A percentile compares a stretch with the other conserved stretches of the same genome.
phyloP scores from a whole-genome alignment of 257 asterid species.

The Lithospermum erythrorhizon region DNA sequence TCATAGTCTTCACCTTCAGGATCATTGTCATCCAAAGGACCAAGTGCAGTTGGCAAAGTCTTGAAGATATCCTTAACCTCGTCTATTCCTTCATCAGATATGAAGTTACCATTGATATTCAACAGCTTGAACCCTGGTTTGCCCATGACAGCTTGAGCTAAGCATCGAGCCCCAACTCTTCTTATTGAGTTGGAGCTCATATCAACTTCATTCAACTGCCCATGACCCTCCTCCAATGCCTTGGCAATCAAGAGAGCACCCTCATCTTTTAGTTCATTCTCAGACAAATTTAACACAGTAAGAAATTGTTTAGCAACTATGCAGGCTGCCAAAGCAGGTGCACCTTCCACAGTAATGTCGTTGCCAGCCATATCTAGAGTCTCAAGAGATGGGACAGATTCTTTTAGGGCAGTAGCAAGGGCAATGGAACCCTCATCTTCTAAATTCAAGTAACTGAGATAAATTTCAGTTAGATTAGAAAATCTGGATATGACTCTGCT shows the following conservation, averaged over 20 bases:
- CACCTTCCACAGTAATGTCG: constrained; percentile 72
- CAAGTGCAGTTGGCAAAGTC: constrained; percentile 44
- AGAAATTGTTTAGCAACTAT: constrained; percentile 64
- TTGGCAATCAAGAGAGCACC: constrained; percentile 82
- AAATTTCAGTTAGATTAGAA: constrained; percentile 50
- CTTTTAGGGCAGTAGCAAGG: constrained; percentile 55
- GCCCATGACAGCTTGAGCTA: constrained; percentile 63
- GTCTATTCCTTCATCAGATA: constrained; percentile 90
- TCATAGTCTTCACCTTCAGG: constrained; percentile 89
- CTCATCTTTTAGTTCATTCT: constrained; percentile 85
- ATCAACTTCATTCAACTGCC: constrained; percentile 63
- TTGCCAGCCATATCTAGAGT: constrained; percentile 90
- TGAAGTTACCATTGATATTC: constrained; percentile 72
- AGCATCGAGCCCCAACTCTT: constrained; percentile 84
- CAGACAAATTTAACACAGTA: constrained; percentile 50
- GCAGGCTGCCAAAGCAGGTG: constrained; percentile 65
- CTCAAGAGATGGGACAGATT: constrained; percentile 57
- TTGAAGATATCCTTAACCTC: constrained; percentile 71
- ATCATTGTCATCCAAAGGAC: constrained; percentile 85
- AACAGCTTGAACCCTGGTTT: constrained; percentile 58
- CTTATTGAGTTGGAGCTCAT: constrained; percentile 61
- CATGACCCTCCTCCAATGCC: constrained; percentile 78
- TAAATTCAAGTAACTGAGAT: constrained; percentile 78
- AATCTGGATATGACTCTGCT: constrained; percentile 40
- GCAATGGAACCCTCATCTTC: constrained; percentile 77